Base-by-base conservation (phyloP, 2,329 filamentous ascomycete genomes). In the Eutypa lata region DNA sequence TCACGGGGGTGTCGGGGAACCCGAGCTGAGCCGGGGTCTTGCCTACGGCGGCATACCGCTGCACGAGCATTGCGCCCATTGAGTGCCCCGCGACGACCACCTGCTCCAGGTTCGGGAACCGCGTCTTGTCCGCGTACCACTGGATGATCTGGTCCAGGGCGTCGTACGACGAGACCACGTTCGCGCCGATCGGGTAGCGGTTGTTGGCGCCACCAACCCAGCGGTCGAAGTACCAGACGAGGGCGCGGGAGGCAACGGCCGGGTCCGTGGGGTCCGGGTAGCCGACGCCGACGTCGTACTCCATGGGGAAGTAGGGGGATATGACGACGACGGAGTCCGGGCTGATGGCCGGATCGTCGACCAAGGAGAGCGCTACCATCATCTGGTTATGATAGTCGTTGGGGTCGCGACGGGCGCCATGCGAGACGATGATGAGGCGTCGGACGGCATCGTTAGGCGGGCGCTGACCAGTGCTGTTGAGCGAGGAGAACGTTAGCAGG, bases 41-140 rank as follows among this genome's bases (percentile, higher is more conserved):
- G 42, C 49, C 47, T 13, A 57, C 47, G 14, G 52, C 54, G 11
- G 50, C 54, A 21, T 53, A 57, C 16, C 54, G 54, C n/a, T 57
- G 53, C 24, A 48, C 19, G n/a, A 50, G 44, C 40, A 52, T 49
- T 13, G 46, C 54, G 3, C 54, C 54, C 28, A 52, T 48, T 6
- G 54, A 57, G 44, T 57, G 54, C 2, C 54, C 54, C 5, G 52
- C 50, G 13, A 57, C 42, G 24, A 57, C 33, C 14, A 57, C 54
- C 24, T 54, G 52, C 3, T 50, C 50, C 13, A 57, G 40, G n/a
- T 57, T 57, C 6, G 54, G 54, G 33, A 52, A 57, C 46, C 22
- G 16, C 7, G 24, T 31, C 47, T 51, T 53, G 50, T 52, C 47
- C 18, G 47, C 53, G 28, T 51, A 54, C n/a, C 22, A 54, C 35